Evolutionary conservation across 2,329 filamentous ascomycete genomes (phyloP).

Genomic region (Colletotrichum noveboracense): DNA sequence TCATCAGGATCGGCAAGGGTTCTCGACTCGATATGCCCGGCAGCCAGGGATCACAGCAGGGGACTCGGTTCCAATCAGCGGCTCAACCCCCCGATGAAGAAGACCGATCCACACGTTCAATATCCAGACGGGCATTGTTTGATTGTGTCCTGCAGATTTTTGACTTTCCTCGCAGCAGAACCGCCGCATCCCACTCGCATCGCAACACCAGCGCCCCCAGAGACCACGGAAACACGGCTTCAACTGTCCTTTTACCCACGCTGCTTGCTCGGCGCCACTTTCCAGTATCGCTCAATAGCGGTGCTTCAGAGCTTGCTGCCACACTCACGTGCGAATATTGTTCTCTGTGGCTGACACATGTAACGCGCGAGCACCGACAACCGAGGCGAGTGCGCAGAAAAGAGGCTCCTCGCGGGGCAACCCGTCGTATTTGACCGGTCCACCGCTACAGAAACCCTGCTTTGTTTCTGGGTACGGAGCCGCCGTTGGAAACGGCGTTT

Average conservation of each 20-base stretch:
- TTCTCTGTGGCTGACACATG: not conserved
- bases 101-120: not conserved
- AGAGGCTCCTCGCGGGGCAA: not conserved
- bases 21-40: not conserved
- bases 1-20: not conserved
- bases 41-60: not conserved
- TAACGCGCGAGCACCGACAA: not conserved
- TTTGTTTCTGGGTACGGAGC: not conserved
- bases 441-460: not conserved
- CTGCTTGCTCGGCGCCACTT: not conserved
- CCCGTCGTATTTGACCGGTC: not conserved
- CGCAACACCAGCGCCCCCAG: not conserved
- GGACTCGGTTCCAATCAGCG: not conserved
- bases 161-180: conserved; percentile 6
- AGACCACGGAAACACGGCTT: not conserved
- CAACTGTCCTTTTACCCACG: not conserved
- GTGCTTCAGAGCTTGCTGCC: not conserved
- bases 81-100: not conserved
- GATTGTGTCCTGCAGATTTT: conserved; percentile 2
- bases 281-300: not conserved
- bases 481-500: not conserved
- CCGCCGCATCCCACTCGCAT: not conserved
- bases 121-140: not conserved
- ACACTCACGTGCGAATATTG: conserved; percentile 2
- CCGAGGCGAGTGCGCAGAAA: conserved; percentile 8